Conservation (phyloP, 768 basidiomycete genomes). For the Rhodotorula diobovata region DNA sequence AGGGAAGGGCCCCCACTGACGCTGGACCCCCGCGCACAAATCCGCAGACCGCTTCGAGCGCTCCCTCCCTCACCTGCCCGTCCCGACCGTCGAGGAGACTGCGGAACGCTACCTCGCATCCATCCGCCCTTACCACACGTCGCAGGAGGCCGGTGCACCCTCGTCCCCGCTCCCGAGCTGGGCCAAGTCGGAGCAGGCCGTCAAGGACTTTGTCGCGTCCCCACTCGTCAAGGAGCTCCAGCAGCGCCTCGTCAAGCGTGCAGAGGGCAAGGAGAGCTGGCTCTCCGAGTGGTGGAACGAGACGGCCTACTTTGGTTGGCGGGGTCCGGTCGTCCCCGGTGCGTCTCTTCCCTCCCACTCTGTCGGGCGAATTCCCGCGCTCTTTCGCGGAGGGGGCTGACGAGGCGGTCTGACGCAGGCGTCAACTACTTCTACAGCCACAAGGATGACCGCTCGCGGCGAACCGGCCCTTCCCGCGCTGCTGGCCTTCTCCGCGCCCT, state of each 20-base stretch:
- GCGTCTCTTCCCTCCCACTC: not conserved
- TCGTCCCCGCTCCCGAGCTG: conserved; percentile 26
- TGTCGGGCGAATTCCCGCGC: not conserved
- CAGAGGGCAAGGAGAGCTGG: conserved; percentile 65
- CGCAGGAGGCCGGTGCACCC: conserved; percentile 41
- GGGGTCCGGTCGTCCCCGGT: conserved; percentile 40
- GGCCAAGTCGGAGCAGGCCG: conserved; percentile 46
- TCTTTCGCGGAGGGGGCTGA: not conserved
- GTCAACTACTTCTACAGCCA: conserved; percentile 96
- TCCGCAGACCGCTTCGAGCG: conserved; percentile 36
- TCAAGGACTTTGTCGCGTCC: conserved; percentile 65
- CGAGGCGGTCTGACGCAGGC: conserved; percentile 57
- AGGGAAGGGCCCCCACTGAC: not conserved
- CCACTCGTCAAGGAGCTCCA: conserved; percentile 70
- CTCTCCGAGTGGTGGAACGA: conserved; percentile 99
- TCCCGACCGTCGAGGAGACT: conserved; percentile 77
- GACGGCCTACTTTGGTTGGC: conserved; percentile 49
- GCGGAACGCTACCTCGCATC: conserved; percentile 82
- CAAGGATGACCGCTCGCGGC: conserved; percentile 46
- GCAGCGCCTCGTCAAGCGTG: conserved; percentile 67
- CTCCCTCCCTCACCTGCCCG: conserved; percentile 59
- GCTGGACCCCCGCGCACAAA: not conserved
- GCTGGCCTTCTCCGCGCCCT: conserved; percentile 42
- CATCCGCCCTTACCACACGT: conserved; percentile 68
- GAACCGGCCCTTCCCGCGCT: conserved; percentile 38